Evolutionary conservation across 257 asterid genomes (phyloP), one percentile per base, ranked within the genome.

Genomic region (Marsdenia floribunda): DNA sequence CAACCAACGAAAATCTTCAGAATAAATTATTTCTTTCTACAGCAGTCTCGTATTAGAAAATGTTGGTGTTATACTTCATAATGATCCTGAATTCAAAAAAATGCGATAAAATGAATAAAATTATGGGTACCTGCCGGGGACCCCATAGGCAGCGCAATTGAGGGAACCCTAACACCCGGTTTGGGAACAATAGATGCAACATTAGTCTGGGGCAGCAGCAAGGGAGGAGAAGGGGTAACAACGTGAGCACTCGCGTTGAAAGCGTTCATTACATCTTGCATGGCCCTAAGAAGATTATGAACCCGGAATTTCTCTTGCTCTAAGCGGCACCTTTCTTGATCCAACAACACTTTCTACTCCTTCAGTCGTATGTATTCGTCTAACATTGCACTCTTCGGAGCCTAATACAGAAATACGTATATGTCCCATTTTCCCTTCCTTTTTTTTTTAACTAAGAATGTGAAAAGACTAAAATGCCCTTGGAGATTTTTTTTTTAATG

Each of bases 301-400:
- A 92, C 88, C 53, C 97, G 86, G 44, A 80, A 35, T 71, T 86
- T 89, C 73, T 94, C 99, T 72, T 87, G n/a, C n/a, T n/a, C n/a
- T n/a, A n/a, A n/a, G n/a, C n/a, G n/a, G n/a, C n/a, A n/a, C n/a
- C n/a, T n/a, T n/a, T n/a, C n/a, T n/a, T n/a, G n/a, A n/a, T n/a
- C n/a, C n/a, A n/a, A n/a, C n/a, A n/a, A n/a, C n/a, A 94, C 88
- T 79, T 89, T 94, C 81, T 87, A 93, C 80, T 86, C 99, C 89
- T 94, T 94, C 80, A 94, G 44, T 15, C 88, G 68, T 35, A 94
- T 86, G 80, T 94, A 94, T 82, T 94, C 99, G 22, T 94, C 97
- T 86, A 94, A 74, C 75, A 94, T 90, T 40, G 84, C 91, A 78
- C 84, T 87, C 86, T 90, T 92, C 24, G 99, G 97, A 44, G 93